These are phyloP conservation scores for Chrysoporthe cubensis DNA, from an alignment of 2,329 filamentous ascomycete genomes.

Conservation along the genomic window DNA sequence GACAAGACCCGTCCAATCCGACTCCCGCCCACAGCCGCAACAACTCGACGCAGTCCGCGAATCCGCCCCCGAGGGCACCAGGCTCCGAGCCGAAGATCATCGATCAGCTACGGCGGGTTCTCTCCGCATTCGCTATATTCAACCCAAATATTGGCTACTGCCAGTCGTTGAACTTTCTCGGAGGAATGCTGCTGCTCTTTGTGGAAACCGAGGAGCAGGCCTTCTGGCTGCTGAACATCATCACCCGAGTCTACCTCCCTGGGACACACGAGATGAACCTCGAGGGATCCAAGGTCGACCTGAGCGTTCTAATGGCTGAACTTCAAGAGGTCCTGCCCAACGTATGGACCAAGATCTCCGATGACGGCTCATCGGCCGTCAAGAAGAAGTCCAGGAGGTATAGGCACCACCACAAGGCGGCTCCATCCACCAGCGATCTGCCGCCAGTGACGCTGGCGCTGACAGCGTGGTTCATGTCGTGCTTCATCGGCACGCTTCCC, in stretches of 20 bases:
- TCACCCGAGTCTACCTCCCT: conserved; percentile 85
- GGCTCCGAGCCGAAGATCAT: conserved; percentile 76
- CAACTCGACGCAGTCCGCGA: conserved; percentile 29
- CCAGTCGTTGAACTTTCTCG: conserved; percentile 93
- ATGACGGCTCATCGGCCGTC: conserved; percentile 23
- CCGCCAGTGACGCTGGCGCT: conserved; percentile 91
- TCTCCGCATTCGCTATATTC: conserved; percentile 88
- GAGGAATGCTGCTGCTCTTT: conserved; percentile 86
- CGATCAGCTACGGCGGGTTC: conserved; percentile 77
- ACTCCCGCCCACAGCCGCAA: conserved; percentile 35
- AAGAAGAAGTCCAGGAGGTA: conserved; percentile 24
- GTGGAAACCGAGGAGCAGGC: conserved; percentile 85
- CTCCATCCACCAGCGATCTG: conserved; percentile 44
- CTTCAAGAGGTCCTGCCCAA: conserved; percentile 80
- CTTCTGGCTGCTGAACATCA: conserved; percentile 92
- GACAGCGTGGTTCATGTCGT: conserved; percentile 97
- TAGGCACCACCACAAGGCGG: conserved; percentile 11
- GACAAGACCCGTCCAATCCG: conserved; percentile 37
- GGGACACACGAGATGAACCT: conserved; percentile 90
- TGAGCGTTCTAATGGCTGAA: conserved; percentile 88
- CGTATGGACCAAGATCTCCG: conserved; percentile 82
- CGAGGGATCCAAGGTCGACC: conserved; percentile 90
- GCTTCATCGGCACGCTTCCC: conserved; percentile 89
- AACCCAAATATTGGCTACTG: conserved; percentile 94
- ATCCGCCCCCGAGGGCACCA: conserved; percentile 39